Conservation (phyloP, 805 yeast genomes). For the Saccharomycopsis sp. region DNA sequence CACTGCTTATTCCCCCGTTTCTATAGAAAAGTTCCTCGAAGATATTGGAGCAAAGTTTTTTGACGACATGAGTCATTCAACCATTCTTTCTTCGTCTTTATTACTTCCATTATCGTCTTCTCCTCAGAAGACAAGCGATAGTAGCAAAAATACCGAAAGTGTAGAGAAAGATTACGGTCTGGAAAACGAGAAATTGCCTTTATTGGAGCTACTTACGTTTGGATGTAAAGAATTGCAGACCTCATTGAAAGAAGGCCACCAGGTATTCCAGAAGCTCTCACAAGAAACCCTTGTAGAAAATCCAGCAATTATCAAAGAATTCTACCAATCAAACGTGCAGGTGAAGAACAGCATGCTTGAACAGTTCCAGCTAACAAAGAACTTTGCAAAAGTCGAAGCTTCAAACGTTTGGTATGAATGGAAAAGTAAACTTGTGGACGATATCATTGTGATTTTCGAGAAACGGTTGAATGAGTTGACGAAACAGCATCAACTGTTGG, state of each 20-base stretch:
- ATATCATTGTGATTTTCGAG: constrained; percentile 31
- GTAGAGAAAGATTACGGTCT: constrained; percentile 21
- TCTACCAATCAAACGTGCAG: constrained; percentile 30
- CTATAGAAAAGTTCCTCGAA: constrained; percentile 34
- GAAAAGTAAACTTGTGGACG: constrained; percentile 42
- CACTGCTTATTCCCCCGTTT: constrained; percentile 31
- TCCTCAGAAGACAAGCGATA: constrained; percentile 16
- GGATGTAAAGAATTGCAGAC: constrained; percentile 45
- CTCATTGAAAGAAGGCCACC: constrained; percentile 43
- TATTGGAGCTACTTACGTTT: constrained; percentile 40
- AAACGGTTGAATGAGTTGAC: constrained; percentile 22
- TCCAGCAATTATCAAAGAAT: constrained; percentile 43
- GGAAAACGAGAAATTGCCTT: constrained; percentile 33
- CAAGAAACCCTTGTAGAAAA: constrained; percentile 37
- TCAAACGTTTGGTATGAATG: constrained; percentile 50
- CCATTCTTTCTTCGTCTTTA: constrained; percentile 16
- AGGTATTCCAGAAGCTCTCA: constrained; percentile 36
- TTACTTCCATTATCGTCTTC: constrained; percentile 9
- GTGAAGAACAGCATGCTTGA: constrained; percentile 36
- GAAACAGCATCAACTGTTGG: constrained; percentile 21
- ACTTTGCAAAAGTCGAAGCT: constrained; percentile 42
- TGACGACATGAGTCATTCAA: constrained; percentile 33
- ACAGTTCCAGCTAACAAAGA: constrained; percentile 43
- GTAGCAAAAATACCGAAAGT: constrained; percentile 11
- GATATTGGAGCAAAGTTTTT: constrained; percentile 38